A percentile compares a stretch with the other conserved stretches of the same genome.
These are phyloP conservation scores for Phytopythium aichiense DNA, from an alignment of 352 stramenopile genomes.

Conservation along the genomic window DNA sequence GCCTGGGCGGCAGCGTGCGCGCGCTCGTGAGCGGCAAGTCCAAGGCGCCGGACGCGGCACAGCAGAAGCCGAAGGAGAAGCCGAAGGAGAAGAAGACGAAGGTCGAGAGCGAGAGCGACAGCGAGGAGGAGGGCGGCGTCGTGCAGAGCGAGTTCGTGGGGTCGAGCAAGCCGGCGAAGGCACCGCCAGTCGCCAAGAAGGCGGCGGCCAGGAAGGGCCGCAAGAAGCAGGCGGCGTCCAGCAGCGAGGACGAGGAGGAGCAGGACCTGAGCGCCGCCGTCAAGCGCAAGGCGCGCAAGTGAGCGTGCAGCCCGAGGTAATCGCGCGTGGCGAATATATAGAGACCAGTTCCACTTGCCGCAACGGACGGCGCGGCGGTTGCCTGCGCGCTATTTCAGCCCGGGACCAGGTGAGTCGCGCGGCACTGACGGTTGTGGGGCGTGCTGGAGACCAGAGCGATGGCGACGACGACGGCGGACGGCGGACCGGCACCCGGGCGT, in stretches of 20 bases:
- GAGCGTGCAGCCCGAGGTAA: not conserved
- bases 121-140: conserved; percentile 66
- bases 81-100: conserved; percentile 16
- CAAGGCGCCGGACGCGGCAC: conserved; percentile 6
- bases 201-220: conserved; percentile 26
- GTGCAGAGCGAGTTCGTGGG: conserved; percentile 72
- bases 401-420: not conserved
- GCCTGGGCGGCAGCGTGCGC: conserved; percentile 26
- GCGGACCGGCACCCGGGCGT: conserved; percentile 37
- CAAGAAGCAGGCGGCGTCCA: conserved; percentile 40
- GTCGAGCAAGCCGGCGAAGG: not conserved
- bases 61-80: conserved; percentile 8
- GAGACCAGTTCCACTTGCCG: not conserved
- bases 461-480: not conserved
- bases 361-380: not conserved
- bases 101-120: conserved; percentile 49
- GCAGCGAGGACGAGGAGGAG: conserved; percentile 43
- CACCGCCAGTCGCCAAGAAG: conserved; percentile 10
- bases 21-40: conserved; percentile 35
- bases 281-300: conserved; percentile 49
- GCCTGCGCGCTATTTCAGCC: not conserved
- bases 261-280: conserved; percentile 68
- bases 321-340: not conserved
- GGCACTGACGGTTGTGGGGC: not conserved
- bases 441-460: not conserved